Evolutionary conservation across 495 filamentous ascomycete species (phyloP).

Genomic region (Terfezia claveryi): DNA sequence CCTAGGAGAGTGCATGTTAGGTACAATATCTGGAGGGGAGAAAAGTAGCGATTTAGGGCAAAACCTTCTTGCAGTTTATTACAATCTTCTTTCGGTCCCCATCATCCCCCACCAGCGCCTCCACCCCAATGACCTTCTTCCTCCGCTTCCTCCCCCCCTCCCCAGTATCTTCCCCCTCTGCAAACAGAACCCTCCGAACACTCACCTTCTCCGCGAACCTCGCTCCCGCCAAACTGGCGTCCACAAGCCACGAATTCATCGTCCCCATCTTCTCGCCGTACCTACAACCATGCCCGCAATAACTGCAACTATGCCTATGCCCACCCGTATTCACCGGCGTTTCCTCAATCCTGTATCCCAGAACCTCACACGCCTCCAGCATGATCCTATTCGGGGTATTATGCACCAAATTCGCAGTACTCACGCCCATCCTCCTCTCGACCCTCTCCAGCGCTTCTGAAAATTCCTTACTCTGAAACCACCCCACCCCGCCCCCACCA

Average conservation of each 20-base stretch:
- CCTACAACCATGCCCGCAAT: slow-evolving; percentile 59
- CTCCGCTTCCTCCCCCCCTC: not conserved
- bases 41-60: too few species aligned
- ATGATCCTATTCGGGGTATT: not conserved
- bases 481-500: not conserved
- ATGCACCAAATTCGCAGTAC: not conserved
- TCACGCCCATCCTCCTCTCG: not conserved
- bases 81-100: not conserved
- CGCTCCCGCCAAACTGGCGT: slow-evolving; percentile 52
- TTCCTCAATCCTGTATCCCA: slow-evolving; percentile 47
- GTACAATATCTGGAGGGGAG: too few species aligned
- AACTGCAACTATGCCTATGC: slow-evolving; percentile 49
- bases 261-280: slow-evolving; percentile 43
- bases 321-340: slow-evolving; percentile 65
- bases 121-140: not conserved
- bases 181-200: slow-evolving; percentile 43
- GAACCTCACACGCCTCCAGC: not conserved
- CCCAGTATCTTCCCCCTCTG: not conserved
- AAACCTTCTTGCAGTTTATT: slow-evolving; percentile 36
- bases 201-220: slow-evolving; percentile 59
- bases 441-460: not conserved
- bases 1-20: not conserved
- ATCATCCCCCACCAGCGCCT: not conserved
- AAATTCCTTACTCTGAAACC: not conserved
- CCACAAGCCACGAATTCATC: slow-evolving; percentile 50